These are phyloP conservation scores for Uromyces viciae-fabae DNA, from an alignment of 1,284 basidiomycete genomes.

Conservation along the genomic window DNA sequence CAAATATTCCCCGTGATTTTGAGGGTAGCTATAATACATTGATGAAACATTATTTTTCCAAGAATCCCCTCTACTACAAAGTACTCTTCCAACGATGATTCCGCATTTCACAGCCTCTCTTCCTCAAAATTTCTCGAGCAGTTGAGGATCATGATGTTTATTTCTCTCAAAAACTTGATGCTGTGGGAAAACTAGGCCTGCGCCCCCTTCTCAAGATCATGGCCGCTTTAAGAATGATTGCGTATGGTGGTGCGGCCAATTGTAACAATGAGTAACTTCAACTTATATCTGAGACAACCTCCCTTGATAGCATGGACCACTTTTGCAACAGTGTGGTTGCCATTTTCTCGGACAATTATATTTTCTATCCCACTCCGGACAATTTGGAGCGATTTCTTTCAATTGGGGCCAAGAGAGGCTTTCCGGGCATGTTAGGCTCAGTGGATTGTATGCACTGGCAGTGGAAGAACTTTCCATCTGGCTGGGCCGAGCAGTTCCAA, in stretches of 20 bases:
- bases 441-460: neutral
- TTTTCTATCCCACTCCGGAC: neutral
- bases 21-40: too few species aligned
- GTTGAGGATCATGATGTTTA: neutral
- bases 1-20: too few species aligned
- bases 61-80: conserved; percentile 9
- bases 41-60: too few species aligned
- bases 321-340: neutral
- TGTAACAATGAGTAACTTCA: neutral
- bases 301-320: neutral
- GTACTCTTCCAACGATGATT: neutral
- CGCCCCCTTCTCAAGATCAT: neutral
- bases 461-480: conserved; percentile 10
- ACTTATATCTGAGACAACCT: neutral
- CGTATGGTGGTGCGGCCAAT: neutral
- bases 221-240: neutral
- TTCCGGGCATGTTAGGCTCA: conserved; percentile 5
- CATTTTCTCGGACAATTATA: neutral
- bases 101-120: neutral
- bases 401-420: neutral
- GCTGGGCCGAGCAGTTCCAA: neutral
- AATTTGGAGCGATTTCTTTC: neutral
- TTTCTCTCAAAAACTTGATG: neutral
- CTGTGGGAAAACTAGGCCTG: neutral
- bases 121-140: neutral